phyloP scores from a whole-genome alignment of 106 monocot species.

The Dendrobium nobile region DNA sequence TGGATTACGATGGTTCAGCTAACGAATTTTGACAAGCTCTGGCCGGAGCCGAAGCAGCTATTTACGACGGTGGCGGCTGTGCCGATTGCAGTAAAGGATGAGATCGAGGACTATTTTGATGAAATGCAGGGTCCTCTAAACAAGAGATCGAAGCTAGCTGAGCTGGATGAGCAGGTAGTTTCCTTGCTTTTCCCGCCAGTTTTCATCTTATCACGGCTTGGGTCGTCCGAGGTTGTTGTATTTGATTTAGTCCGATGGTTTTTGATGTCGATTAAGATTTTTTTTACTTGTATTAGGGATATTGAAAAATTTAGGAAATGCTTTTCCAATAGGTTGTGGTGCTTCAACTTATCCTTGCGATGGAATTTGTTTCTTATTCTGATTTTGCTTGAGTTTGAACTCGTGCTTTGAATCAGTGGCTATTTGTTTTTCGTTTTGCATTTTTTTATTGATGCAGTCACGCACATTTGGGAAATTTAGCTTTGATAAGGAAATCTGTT shows the following conservation, averaged over 20 bases:
- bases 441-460: background rate
- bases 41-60: constrained; percentile 8
- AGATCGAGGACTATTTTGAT: constrained; percentile 44
- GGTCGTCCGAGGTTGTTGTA: background rate
- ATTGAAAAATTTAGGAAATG: background rate
- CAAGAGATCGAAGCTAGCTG: constrained; percentile 32
- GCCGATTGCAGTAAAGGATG: constrained; percentile 41
- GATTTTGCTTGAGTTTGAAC: background rate
- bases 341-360: background rate
- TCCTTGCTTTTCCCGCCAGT: background rate
- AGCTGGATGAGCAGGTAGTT: constrained; percentile 14
- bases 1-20: constrained; percentile 40
- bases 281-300: background rate
- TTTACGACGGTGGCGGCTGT: constrained; percentile 2
- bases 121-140: constrained; percentile 47
- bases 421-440: background rate
- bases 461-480: background rate
- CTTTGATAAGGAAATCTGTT: background rate
- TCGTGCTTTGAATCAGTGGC: background rate
- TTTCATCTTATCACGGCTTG: background rate
- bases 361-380: background rate
- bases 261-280: background rate
- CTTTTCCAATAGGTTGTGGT: background rate
- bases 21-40: constrained; percentile 22
- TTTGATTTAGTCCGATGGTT: background rate